These are phyloP conservation scores for Aspergillus mulundensis DNA, from an alignment of 495 filamentous ascomycete species.

Conservation along the genomic window DNA sequence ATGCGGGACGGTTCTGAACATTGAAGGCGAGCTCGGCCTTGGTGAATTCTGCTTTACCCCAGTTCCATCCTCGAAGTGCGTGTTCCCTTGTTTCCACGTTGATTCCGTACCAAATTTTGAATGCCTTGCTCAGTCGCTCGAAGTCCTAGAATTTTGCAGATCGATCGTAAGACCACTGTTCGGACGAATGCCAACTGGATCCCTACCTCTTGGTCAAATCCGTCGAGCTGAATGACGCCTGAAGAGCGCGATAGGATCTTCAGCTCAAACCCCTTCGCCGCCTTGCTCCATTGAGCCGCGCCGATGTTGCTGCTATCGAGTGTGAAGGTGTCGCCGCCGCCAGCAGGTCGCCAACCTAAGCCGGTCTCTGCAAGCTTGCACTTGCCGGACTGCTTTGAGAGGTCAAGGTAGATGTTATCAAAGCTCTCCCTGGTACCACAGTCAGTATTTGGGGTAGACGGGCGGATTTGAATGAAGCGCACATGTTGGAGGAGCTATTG, in stretches of 20 bases:
- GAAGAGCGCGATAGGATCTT: conserved; percentile 80
- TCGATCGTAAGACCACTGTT: not conserved
- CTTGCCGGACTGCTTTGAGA: conserved; percentile 84
- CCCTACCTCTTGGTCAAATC: conserved; percentile 83
- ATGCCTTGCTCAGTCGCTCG: conserved; percentile 81
- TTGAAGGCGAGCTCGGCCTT: conserved; percentile 95
- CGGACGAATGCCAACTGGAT: not conserved
- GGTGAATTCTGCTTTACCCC: conserved; percentile 96
- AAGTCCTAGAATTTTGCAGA: conserved; percentile 59
- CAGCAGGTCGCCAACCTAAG: conserved; percentile 87
- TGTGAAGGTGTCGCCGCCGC: conserved; percentile 86
- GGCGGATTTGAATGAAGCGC: conserved; percentile 16
- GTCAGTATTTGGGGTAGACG: conserved; percentile 22
- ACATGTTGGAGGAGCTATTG: conserved; percentile 41
- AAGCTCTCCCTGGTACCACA: conserved; percentile 71
- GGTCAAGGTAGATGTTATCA: conserved; percentile 90
- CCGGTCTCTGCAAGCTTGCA: conserved; percentile 91
- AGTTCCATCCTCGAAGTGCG: conserved; percentile 96
- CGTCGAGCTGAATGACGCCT: conserved; percentile 89
- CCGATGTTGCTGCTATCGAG: conserved; percentile 77
- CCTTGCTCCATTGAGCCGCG: conserved; percentile 91
- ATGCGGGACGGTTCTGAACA: conserved; percentile 93
- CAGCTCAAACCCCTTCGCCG: conserved; percentile 85
- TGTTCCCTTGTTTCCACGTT: conserved; percentile 90
- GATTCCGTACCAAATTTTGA: conserved; percentile 95